Base-by-base conservation (phyloP, 345 rosid genomes). In the Hibiscus tridactylites region DNA sequence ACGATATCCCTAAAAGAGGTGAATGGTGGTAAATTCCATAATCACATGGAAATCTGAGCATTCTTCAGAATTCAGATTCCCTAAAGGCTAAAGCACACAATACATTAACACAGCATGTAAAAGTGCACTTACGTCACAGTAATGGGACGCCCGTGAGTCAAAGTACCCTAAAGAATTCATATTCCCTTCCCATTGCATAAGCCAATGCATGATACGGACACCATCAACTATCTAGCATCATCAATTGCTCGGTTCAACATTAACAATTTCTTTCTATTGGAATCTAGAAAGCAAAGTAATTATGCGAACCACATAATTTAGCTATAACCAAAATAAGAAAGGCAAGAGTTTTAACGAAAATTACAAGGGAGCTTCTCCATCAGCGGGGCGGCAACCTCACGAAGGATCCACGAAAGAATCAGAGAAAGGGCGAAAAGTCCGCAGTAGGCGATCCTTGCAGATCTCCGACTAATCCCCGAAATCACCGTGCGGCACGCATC, bases 361-460 rank as follows among this genome's bases (percentile, higher is more conserved):
- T 88, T 87, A 96, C 98, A 92, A 75, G 99, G 98, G 60, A 96
- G 74, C 74, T 92, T 91, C 85, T 96, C 98, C 99, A 96, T 87
- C 67, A 96, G 93, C 63, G 99, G 99, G 71, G 98, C 99, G 12
- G 98, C 99, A 37, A 96, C 95, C 61, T 96, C 97, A 33, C 97
- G 94, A 50, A 96, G 95, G 79, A 96, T 92, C 98, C 98, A 91
- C 39, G 99, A 85, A 73, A 96, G 91, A 16, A 96, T 80, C 26
- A 96, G 77, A 24, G 98, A 95, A 52, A 92, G 96, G 3, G 94
- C 96, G 71, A 95, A 95, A 83, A 95, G 97, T 24, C 98, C 97
- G 68, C 98, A 92, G 67, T 96, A 96, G 0, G 99, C 98, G 77
- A 92, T 96, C 77, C 99, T 88, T 13, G 98, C 98, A 3, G 98